Percentiles rank a stretch among this genome's conserved stretches.
Evolutionary conservation across 2,329 filamentous ascomycete species (phyloP).

Genomic region (Capronia coronata): DNA sequence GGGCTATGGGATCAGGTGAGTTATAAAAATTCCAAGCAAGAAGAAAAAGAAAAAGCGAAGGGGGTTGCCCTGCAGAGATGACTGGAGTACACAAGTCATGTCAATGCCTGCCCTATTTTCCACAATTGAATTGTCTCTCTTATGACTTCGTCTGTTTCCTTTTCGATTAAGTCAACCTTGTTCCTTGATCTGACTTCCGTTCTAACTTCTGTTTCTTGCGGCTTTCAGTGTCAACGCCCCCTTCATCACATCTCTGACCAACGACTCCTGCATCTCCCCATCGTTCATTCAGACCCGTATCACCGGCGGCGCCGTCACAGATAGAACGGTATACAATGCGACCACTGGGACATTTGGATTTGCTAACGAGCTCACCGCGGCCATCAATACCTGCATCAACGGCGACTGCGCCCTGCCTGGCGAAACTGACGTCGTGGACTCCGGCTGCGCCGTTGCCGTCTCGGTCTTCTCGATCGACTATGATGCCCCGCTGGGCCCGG

Average conservation of each 20-base stretch:
- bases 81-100: no score
- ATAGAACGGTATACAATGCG: constrained; percentile 42
- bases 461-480: constrained; percentile 49
- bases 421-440: constrained; percentile 45
- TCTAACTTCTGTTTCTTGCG: neutral
- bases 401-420: constrained; percentile 48
- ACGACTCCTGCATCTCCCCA: constrained; percentile 38
- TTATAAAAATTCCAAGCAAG: no score
- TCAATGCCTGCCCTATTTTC: no score
- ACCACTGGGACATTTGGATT: constrained; percentile 42
- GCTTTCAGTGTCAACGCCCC: constrained; percentile 46
- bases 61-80: no score
- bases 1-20: constrained; percentile 43
- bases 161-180: no score
- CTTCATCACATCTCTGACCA: constrained; percentile 35
- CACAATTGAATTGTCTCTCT: no score
- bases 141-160: no score
- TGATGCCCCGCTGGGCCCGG: constrained; percentile 37
- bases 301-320: constrained; percentile 45
- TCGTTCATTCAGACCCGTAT: constrained; percentile 45
- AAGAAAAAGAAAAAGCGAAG: no score
- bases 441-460: constrained; percentile 38
- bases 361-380: constrained; percentile 37
- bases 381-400: constrained; percentile 47
- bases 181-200: no score